Conservation (phyloP, 805 yeast genomes). For the Monosporozyma aquatica region DNA sequence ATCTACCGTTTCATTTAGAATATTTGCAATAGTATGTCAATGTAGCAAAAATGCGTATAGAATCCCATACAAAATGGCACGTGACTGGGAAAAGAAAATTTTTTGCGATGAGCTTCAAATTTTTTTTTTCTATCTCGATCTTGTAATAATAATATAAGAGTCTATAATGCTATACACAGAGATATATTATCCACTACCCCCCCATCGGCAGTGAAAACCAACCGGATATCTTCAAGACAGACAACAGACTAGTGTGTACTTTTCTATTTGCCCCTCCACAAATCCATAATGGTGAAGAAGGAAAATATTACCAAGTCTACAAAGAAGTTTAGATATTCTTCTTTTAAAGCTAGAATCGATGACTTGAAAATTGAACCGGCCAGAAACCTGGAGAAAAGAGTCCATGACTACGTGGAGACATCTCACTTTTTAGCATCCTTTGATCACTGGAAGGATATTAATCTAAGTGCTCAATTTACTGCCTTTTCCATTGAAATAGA, state of each 20-base stretch:
- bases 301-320: conserved; percentile 45
- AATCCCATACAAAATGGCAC: background rate
- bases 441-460: conserved; percentile 83
- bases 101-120: conserved; percentile 2
- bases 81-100: background rate
- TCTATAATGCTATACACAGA: no score
- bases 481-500: conserved; percentile 51
- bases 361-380: conserved; percentile 74
- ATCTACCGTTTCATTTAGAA: no score
- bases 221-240: no score
- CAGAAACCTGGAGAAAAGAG: conserved; percentile 45
- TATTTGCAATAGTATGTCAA: no score
- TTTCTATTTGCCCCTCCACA: background rate
- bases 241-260: no score
- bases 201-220: no score
- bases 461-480: conserved; percentile 62
- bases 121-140: background rate
- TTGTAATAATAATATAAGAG: no score
- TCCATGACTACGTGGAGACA: conserved; percentile 59
- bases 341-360: conserved; percentile 81
- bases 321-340: conserved; percentile 53
- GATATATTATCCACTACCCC: no score
- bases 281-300: conserved; percentile 27
- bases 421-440: conserved; percentile 75
- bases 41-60: no score